phyloP scores from a whole-genome alignment of 768 basidiomycete genomes.

The Hygrophoropsis aurantiaca region DNA sequence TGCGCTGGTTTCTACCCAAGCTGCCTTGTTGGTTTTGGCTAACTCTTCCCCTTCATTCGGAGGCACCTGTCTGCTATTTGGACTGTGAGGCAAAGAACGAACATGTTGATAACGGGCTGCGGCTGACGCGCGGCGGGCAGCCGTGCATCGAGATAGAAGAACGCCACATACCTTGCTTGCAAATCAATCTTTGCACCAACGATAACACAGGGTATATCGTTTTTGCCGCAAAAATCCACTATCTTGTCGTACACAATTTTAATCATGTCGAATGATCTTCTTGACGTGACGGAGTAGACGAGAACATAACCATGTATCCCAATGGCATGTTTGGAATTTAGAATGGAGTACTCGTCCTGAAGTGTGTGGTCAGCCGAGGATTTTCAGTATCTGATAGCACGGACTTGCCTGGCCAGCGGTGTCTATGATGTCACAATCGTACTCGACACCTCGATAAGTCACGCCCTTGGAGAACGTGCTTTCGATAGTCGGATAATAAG shows the following conservation, averaged over 20 bases:
- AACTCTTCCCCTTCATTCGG: conserved; percentile 72
- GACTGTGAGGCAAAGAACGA: conserved; percentile 34
- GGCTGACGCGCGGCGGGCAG: conserved; percentile 9
- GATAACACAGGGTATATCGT: conserved; percentile 88
- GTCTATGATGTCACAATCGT: conserved; percentile 96
- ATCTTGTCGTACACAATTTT: conserved; percentile 94
- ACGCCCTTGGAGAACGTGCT: conserved; percentile 83
- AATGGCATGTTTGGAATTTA: conserved; percentile 92
- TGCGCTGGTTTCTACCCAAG: conserved; percentile 88
- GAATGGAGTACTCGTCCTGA: conserved; percentile 94
- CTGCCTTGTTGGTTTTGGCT: conserved; percentile 69
- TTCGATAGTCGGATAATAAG: conserved; percentile 96
- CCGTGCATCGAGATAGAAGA: conserved; percentile 7
- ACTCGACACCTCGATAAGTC: conserved; percentile 85
- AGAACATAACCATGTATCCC: conserved; percentile 97
- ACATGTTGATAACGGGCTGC: conserved; percentile 13
- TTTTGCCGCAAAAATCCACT: conserved; percentile 78
- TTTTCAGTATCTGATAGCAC: neutral
- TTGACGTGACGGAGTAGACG: conserved; percentile 90
- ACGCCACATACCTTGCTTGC: conserved; percentile 58
- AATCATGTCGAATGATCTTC: conserved; percentile 93
- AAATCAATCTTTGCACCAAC: conserved; percentile 93
- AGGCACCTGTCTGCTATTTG: conserved; percentile 67
- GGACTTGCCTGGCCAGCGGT: conserved; percentile 88
- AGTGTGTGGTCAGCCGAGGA: conserved; percentile 4